A percentile compares a stretch with the other conserved stretches of the same genome.
phyloP scores from a whole-genome alignment of 176 grass and related monocot genomes.

The Elaeis guineensis region DNA sequence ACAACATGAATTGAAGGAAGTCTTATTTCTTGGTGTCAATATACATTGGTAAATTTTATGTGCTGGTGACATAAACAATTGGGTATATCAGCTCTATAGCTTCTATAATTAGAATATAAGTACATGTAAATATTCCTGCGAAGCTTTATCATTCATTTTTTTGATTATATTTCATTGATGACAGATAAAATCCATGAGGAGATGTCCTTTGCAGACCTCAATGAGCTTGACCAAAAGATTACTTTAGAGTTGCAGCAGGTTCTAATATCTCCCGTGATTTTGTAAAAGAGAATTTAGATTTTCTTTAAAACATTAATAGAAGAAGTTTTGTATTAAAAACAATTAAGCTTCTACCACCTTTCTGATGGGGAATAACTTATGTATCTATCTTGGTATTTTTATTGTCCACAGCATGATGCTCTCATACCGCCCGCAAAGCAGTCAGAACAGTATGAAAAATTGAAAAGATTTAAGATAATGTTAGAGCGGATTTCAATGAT shows the following conservation, averaged over 20 bases:
- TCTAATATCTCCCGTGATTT: background rate
- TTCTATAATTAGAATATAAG: too few relatives aligned
- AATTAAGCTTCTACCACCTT: background rate
- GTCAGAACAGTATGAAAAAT: constrained; percentile 52
- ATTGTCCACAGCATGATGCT: constrained; percentile 30
- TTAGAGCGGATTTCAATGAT: constrained; percentile 40
- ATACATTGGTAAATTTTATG: too few relatives aligned
- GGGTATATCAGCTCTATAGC: too few relatives aligned
- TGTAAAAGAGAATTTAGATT: background rate
- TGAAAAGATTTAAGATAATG: constrained; percentile 46
- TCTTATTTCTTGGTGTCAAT: too few relatives aligned
- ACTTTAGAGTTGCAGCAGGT: background rate
- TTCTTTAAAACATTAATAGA: background rate
- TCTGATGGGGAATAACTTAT: too few relatives aligned
- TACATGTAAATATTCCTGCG: background rate
- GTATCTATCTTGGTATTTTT: background rate
- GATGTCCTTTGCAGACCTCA: background rate
- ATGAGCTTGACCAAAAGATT: background rate
- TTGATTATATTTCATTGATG: background rate
- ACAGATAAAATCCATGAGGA: background rate
- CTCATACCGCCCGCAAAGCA: constrained; percentile 23
- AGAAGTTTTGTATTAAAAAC: background rate
- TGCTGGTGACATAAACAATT: too few relatives aligned
- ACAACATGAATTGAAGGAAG: too few relatives aligned
- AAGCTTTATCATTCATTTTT: background rate